Base-by-base conservation (phyloP, 768 basidiomycete genomes). In the Suillus tomentosus region DNA sequence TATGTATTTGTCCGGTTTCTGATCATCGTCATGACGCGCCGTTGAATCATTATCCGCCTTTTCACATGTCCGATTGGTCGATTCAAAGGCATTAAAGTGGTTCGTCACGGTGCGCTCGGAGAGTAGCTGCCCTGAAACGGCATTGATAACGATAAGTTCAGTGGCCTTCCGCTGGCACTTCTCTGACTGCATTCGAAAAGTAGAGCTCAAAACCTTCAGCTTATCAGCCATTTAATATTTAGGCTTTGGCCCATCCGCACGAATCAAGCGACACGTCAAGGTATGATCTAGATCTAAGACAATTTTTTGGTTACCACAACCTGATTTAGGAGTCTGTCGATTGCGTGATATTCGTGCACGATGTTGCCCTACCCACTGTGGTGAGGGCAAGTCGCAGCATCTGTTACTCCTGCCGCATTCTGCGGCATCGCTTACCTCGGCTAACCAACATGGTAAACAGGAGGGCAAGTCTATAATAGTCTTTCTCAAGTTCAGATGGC, bases 401-500 rank as follows among this genome's bases (percentile, higher is more conserved):
- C 31, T n/a, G 53, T 34, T 31, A 31, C 31, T 31, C 17, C 27
- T 51, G 50, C 27, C 31, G 31, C 31, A 54, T 5, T 3, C 5
- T 17, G 37, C 15, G 3, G 24, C 39, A 7, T 19, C 17, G 11
- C 57, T 31, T 11, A 27, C 22, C 39, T 40, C 37, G 22, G 37
- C 22, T 24, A 56, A 39, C 14, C 34, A 55, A n/a, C 34, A 34
- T 22, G 54, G 34, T 55, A 54, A 5, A 50, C 36, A 14, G n/a
- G 36, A 37, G 34, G 34, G 19, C 36, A 55, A 15, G 22, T 56
- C n/a, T 55, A 55, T 56, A 56, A 56, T 56, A n/a, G 22, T 15
- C n/a, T 37, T 10, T 36, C 36, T 14, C 54, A 14, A 51, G 70
- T 65, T 68, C 71, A 68, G 74, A 65, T 45, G 78, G 81, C 81